Evolutionary conservation across 345 rosid genomes (phyloP).

Genomic region (Salix purpurea): DNA sequence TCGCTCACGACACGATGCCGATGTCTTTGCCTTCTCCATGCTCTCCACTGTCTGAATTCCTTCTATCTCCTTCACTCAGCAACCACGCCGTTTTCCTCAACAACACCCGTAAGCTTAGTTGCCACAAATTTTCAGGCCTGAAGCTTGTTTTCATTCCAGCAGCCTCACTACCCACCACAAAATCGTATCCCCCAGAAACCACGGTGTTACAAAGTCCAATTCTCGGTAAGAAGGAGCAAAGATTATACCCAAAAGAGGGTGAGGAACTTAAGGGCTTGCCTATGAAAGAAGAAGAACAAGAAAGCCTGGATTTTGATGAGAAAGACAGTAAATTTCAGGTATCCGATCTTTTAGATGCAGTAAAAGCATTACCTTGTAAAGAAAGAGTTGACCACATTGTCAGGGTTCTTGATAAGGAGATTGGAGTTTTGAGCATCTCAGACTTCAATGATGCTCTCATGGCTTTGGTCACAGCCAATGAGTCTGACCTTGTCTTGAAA

Average conservation of each 20-base stretch:
- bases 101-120: not conserved
- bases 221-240: not conserved
- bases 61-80: constrained; percentile 7
- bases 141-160: constrained; percentile 12
- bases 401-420: constrained; percentile 18
- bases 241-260: not conserved
- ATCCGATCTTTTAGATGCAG: constrained; percentile 12
- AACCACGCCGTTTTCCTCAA: not conserved
- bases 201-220: not conserved
- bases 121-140: not conserved
- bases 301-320: constrained; percentile 4
- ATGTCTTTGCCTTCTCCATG: constrained; percentile 25
- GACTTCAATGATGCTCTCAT: constrained; percentile 37
- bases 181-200: not conserved
- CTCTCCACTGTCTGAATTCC: constrained; percentile 6
- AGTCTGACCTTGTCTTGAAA: constrained; percentile 34
- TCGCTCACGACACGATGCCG: not conserved
- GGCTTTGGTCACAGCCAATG: constrained; percentile 32
- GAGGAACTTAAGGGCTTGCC: not conserved
- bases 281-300: constrained; percentile 1
- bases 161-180: not conserved
- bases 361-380: constrained; percentile 22
- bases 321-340: constrained; percentile 8
- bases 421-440: constrained; percentile 16
- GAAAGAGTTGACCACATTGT: constrained; percentile 19